Evolutionary conservation across 1,139 yeast species (phyloP).

Genomic region (Trichomonascaceae sp.): DNA sequence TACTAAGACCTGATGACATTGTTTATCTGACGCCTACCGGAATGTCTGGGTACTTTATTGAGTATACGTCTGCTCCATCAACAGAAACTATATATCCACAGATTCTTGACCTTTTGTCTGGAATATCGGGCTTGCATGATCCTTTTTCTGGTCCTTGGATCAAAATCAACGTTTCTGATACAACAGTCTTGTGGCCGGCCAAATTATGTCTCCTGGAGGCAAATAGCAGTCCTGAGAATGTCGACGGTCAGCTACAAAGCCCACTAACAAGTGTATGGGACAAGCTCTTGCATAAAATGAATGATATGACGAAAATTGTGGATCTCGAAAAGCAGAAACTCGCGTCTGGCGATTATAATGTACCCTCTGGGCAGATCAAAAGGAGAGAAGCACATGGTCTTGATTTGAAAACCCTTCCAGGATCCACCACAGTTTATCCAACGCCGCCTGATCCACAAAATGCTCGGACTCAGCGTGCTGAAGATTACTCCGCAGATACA

Average conservation of each 20-base stretch:
- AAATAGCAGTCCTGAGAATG: constrained; percentile 15
- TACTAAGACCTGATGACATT: constrained; percentile 35
- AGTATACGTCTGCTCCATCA: constrained; percentile 44
- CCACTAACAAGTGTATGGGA: constrained; percentile 4
- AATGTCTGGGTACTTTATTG: constrained; percentile 58
- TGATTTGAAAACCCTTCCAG: neutral
- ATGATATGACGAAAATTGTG: neutral
- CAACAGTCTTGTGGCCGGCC: constrained; percentile 17
- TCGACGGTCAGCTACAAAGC: neutral
- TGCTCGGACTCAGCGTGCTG: constrained; percentile 4
- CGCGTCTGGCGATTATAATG: neutral
- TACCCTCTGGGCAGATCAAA: neutral
- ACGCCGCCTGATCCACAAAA: constrained; percentile 35
- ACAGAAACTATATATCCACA: constrained; percentile 44
- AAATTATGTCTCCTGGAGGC: constrained; percentile 17
- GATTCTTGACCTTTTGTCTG: constrained; percentile 29
- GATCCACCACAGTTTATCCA: constrained; percentile 26
- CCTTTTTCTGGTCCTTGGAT: constrained; percentile 19
- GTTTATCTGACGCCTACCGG: constrained; percentile 72
- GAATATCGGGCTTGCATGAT: neutral
- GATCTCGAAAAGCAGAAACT: neutral
- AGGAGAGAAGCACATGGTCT: neutral
- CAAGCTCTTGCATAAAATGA: constrained; percentile 5
- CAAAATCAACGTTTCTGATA: constrained; percentile 15
- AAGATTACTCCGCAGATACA: constrained; percentile 9